Percentiles rank a stretch among this genome's conserved stretches.
Conservation (phyloP, 2,329 filamentous ascomycete genomes). For the Claviceps sp. region DNA sequence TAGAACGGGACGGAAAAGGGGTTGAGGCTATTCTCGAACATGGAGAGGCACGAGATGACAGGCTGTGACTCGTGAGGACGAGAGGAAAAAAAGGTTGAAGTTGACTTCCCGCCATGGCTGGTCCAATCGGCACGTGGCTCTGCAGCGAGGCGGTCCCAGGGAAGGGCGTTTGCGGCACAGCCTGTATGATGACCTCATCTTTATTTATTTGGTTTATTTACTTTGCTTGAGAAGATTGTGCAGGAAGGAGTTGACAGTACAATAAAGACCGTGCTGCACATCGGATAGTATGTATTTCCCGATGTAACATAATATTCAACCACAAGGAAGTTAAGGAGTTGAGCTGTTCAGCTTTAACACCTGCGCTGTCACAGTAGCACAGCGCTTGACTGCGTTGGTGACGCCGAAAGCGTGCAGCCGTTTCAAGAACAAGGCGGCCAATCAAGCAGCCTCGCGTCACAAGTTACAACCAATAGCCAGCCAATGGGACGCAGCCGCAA, state of each 20-base stretch:
- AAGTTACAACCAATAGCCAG: neutral
- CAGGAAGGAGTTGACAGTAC: no score
- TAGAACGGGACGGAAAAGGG: neutral
- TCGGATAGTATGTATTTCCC: no score
- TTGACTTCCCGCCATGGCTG: neutral
- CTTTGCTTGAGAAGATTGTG: no score
- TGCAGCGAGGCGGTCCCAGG: neutral
- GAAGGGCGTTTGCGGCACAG: neutral
- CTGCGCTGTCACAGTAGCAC: no score
- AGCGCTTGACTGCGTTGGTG: no score
- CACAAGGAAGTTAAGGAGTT: no score
- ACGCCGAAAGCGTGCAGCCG: neutral
- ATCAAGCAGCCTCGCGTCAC: neutral
- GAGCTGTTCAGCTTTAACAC: no score
- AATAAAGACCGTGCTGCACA: no score
- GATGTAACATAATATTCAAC: no score
- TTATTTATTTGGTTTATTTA: no score
- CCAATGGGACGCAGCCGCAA: slow-evolving; percentile 4
- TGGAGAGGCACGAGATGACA: neutral
- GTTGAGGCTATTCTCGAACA: neutral
- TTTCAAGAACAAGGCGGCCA: neutral
- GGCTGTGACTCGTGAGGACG: neutral
- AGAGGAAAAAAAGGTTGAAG: neutral
- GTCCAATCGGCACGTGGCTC: neutral
- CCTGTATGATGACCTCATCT: neutral